Percentiles rank a stretch among this genome's conserved stretches.
phyloP scores from a whole-genome alignment of 192 early-diverging fungal species.

The Coemansia aciculifera region DNA sequence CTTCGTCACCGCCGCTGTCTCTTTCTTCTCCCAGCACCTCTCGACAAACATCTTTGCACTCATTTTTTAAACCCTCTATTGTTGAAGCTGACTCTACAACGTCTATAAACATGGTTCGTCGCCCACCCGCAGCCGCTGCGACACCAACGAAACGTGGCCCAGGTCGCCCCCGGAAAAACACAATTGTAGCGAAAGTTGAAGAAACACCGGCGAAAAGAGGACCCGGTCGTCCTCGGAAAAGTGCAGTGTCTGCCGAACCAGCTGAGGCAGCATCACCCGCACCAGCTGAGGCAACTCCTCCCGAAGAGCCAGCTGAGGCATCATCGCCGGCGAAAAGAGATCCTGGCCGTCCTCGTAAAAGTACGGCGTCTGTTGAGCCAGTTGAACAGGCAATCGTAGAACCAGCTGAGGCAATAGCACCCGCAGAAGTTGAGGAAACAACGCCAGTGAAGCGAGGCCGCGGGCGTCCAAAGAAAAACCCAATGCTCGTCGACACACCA shows the following conservation, averaged over 20 bases:
- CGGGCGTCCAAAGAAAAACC: background rate
- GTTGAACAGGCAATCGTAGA: background rate
- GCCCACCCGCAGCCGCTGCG: background rate
- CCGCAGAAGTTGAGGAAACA: background rate
- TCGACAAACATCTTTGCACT: conserved; percentile 3
- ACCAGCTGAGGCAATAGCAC: background rate
- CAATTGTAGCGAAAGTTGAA: background rate
- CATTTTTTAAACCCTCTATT: background rate
- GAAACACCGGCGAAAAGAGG: background rate
- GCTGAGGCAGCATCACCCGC: background rate
- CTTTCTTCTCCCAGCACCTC: background rate
- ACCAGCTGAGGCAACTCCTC: background rate
- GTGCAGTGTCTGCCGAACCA: background rate
- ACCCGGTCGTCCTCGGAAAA: background rate
- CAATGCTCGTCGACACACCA: background rate
- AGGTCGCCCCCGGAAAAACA: conserved; percentile 13
- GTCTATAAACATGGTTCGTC: background rate
- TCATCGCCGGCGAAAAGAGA: background rate
- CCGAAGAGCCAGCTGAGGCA: background rate
- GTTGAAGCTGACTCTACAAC: background rate
- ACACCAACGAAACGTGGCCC: conserved; percentile 10
- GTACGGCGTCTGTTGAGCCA: background rate
- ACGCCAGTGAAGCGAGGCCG: background rate
- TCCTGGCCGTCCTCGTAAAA: background rate
- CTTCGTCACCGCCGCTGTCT: background rate